Evolutionary conservation across 306 rosid species (phyloP).

Genomic region (Begonia masoniana): DNA sequence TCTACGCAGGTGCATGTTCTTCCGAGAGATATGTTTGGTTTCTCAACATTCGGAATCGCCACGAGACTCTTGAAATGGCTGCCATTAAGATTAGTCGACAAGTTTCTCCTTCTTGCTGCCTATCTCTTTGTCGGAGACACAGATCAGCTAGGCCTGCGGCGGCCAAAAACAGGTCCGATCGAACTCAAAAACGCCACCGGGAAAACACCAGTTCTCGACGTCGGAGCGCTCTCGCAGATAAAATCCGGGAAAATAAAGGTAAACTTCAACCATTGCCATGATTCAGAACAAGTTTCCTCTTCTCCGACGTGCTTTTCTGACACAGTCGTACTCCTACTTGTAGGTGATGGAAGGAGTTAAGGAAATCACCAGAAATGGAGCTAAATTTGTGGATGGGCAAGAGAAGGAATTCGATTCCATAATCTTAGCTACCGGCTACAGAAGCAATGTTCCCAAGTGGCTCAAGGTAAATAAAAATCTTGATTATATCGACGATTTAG

Average conservation of each 20-base stretch:
- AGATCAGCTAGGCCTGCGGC: constrained; percentile 52
- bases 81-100: constrained; percentile 62
- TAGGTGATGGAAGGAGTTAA: constrained; percentile 62
- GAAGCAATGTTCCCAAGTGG: constrained; percentile 92
- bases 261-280: neutral
- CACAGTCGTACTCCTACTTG: neutral
- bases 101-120: constrained; percentile 35
- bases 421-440: constrained; percentile 89
- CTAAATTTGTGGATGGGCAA: constrained; percentile 73
- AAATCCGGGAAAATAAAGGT: constrained; percentile 81
- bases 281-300: too few relatives aligned
- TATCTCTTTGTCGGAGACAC: constrained; percentile 53
- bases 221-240: constrained; percentile 60
- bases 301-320: too few relatives aligned
- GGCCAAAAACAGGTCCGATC: constrained; percentile 88
- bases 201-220: constrained; percentile 84
- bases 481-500: neutral
- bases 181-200: constrained; percentile 82
- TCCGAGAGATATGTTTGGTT: constrained; percentile 80
- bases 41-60: constrained; percentile 74
- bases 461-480: constrained; percentile 50
- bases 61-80: constrained; percentile 60
- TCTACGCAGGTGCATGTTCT: constrained; percentile 63
- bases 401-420: constrained; percentile 81
- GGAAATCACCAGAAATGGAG: constrained; percentile 80